Evolutionary conservation across 2,329 filamentous ascomycete genomes (phyloP), one percentile per base, ranked within the genome.

Genomic region (Microcera coccophila): DNA sequence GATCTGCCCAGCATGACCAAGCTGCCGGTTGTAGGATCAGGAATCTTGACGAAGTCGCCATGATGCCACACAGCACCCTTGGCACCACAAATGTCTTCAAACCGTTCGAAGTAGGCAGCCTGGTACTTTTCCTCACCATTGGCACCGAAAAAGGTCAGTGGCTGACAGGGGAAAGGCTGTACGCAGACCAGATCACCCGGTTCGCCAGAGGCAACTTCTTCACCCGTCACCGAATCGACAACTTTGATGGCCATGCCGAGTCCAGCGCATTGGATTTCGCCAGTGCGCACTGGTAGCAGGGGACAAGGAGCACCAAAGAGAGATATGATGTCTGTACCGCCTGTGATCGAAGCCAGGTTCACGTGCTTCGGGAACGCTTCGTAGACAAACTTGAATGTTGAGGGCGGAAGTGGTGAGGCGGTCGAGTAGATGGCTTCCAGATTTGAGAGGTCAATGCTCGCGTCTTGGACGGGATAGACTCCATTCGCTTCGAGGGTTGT

Each of bases 251-350:
- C 82, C 86, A 91, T 90, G 16, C 85, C 87, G 3, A 91, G 76
- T 4, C 84, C 85, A 9, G 82, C 79, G 47, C 84, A 87, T 64
- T 91, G 87, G 36, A 90, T 87, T 61, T 90, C 83, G 18, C 87
- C 87, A 2, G 73, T 72, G 50, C 81, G 73, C 16, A 91, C 85
- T 1, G 87, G 85, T 1, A 87, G 72, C 4, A 90, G 73, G 0
- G 85, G 85, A 42, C 85, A 91, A 1, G 90, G 87, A 0, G 88
- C 84, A 33, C 90, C 91, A 59, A 97, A 98, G 24, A 97, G 79
- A 1, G 90, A 95, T 52, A 97, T 88, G 57, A 97, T 97, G 62
- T 98, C 93, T 3, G 91, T 97, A 38, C 91, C 93, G 28, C 93
- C 93, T 0, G 91, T 97, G 59, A 98, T 97, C 43, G 87, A 94